A percentile compares a stretch with the other conserved stretches of the same genome.
These are phyloP conservation scores for Allantophomopsis lycopodina DNA, from an alignment of 2,329 filamentous ascomycete genomes.

Conservation along the genomic window DNA sequence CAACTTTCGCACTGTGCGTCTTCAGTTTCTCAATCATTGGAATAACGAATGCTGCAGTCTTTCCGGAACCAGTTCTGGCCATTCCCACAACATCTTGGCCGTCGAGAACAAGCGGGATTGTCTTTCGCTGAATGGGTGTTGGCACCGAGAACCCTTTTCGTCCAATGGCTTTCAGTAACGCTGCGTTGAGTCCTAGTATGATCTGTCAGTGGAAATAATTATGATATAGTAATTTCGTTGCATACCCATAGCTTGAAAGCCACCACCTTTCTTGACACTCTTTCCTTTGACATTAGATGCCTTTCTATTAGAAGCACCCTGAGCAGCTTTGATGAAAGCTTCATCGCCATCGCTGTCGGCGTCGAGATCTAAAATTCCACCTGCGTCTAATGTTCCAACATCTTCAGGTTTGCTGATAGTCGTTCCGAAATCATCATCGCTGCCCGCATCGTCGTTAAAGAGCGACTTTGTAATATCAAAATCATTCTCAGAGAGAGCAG, in stretches of 20 bases:
- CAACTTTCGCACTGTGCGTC: conserved; percentile 74
- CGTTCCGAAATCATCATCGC: conserved; percentile 23
- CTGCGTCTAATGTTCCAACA: conserved; percentile 38
- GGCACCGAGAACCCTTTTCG: conserved; percentile 93
- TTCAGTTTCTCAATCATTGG: conserved; percentile 95
- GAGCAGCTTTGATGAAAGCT: conserved; percentile 79
- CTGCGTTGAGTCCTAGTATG: conserved; percentile 53
- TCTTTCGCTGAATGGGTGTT: conserved; percentile 93
- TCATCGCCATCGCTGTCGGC: conserved; percentile 59
- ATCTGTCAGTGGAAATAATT: conserved; percentile 5
- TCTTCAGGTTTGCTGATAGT: conserved; percentile 19
- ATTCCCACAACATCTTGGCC: conserved; percentile 96
- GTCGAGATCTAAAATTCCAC: conserved; percentile 44
- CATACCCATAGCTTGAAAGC: conserved; percentile 86
- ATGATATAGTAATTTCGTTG: not conserved
- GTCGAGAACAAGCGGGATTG: conserved; percentile 82
- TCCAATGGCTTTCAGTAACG: conserved; percentile 79
- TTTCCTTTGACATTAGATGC: conserved; percentile 69
- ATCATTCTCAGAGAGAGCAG: conserved; percentile 76
- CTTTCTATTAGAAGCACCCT: conserved; percentile 81
- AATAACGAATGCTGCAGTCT: conserved; percentile 95
- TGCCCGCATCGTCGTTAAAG: conserved; percentile 46
- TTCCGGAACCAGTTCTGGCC: conserved; percentile 96
- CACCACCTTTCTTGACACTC: conserved; percentile 85
- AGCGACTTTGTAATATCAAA: conserved; percentile 78